These are phyloP conservation scores for Noccaea caerulescens DNA, from an alignment of 345 rosid species.

Conservation along the genomic window DNA sequence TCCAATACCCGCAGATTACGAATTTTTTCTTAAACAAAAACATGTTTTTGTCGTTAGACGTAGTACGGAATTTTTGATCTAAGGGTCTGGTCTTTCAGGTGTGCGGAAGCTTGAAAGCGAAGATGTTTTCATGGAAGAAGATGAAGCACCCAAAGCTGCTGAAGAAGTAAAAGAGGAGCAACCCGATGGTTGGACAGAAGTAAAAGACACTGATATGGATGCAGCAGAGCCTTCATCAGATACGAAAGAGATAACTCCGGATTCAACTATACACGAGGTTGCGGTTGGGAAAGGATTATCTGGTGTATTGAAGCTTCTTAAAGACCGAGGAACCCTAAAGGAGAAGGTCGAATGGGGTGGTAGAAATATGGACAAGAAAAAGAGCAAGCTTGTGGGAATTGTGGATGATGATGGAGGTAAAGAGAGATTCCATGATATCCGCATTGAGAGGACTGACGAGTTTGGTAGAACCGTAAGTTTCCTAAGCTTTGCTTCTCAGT, in stretches of 20 bases:
- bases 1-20: background rate
- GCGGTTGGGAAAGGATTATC: slow-evolving; percentile 92
- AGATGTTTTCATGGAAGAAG: slow-evolving; percentile 95
- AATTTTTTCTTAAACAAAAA: background rate
- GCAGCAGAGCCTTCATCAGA: slow-evolving; percentile 56
- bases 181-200: slow-evolving; percentile 67
- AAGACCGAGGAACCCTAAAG: slow-evolving; percentile 91
- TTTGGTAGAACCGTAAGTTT: slow-evolving; percentile 94
- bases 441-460: slow-evolving; percentile 91
- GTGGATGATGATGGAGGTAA: slow-evolving; percentile 50
- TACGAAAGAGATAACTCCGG: slow-evolving; percentile 68
- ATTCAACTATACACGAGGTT: slow-evolving; percentile 83
- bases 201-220: slow-evolving; percentile 54
- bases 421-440: slow-evolving; percentile 70
- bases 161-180: slow-evolving; percentile 62
- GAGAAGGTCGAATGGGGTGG: slow-evolving; percentile 97
- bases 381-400: slow-evolving; percentile 93
- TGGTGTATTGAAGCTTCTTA: slow-evolving; percentile 77
- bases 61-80: slow-evolving; percentile 16
- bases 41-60: background rate
- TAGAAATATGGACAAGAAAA: slow-evolving; percentile 98
- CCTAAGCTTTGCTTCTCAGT: slow-evolving; percentile 20
- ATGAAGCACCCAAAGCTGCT: slow-evolving; percentile 63
- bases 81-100: slow-evolving; percentile 53
- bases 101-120: slow-evolving; percentile 63